Base-by-base conservation (phyloP, 352 stramenopile species). In the Phytophthora uliginosa region DNA sequence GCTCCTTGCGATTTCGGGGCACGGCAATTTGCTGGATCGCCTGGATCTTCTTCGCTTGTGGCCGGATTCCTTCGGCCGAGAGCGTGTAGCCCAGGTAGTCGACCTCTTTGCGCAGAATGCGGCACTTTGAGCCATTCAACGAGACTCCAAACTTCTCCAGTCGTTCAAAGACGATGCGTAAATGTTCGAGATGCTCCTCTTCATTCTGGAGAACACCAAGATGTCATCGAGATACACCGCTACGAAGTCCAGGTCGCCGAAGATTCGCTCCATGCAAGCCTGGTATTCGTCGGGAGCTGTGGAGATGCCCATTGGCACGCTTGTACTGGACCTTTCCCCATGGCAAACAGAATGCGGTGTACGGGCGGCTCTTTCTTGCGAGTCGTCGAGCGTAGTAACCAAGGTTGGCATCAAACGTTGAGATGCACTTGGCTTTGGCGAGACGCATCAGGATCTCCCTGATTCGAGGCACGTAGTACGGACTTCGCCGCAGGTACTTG, bases 261-360 rank as follows among this genome's bases (percentile, higher is more conserved):
- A 45, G 4, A 64, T 71, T 22, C 12, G 31, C 22, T 53, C 24
- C 63, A 59, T 54, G 18, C 53, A 62, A 2, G 55, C 63, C 24
- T 71, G 63, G 34, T 64, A 71, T 18, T 71, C 47, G 18, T 71
- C 63, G 1, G 55, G 20, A 1, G 54, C 63, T 0, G 55, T 64
- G 3, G n/a, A 59, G 3, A 59, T 60, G 1, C 42, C 55, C 54
- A 71, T 64, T 1, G 42, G 45, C 0, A 71, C 55, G n/a, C 18
- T 71, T 64, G 45, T 54, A 71, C 54, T 63, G 55, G 22, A 47
- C 50, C 24, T 64, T 71, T 6, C 57, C 33, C 10, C 22, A 59
- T 1, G 47, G n/a, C 7, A 59, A 8, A 17, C 63, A 55, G 33
- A 71, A 66, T 33, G 63, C 63, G 7, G 54, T 70, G n/a, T 36